These are phyloP conservation scores for Diaporthe ilicicola DNA, from an alignment of 2,329 filamentous ascomycete genomes.

Conservation along the genomic window DNA sequence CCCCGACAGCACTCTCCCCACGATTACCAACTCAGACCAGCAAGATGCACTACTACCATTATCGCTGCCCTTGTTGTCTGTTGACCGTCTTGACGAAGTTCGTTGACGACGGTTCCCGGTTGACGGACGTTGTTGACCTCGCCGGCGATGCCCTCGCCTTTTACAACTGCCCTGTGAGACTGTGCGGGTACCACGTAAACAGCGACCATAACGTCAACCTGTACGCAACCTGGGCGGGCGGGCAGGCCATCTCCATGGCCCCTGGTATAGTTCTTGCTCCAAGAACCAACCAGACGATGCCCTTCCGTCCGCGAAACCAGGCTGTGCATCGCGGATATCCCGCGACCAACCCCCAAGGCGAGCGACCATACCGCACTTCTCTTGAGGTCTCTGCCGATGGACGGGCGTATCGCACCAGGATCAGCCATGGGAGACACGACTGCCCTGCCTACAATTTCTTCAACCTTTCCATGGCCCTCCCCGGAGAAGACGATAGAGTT, in stretches of 20 bases:
- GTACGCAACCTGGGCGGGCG: neutral
- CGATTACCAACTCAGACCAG: neutral
- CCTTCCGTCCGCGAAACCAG: neutral
- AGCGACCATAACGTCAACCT: neutral
- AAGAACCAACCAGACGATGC: neutral
- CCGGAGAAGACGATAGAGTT: too few relatives aligned
- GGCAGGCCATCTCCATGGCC: fast-evolving
- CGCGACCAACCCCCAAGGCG: too few relatives aligned
- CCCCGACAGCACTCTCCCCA: neutral
- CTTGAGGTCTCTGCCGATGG: too few relatives aligned
- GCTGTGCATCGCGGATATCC: too few relatives aligned
- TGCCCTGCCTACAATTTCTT: too few relatives aligned
- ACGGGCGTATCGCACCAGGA: too few relatives aligned
- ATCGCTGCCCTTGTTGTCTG: neutral
- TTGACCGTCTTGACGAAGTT: neutral
- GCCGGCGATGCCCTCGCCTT: neutral
- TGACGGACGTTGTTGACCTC: neutral
- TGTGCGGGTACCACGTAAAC: neutral
- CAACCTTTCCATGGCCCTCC: too few relatives aligned
- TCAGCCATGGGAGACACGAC: too few relatives aligned
- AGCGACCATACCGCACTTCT: too few relatives aligned
- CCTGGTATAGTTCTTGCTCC: fast-evolving
- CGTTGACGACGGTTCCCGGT: too few relatives aligned
- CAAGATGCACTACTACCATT: neutral
- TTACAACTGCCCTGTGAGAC: neutral